Percentiles rank a stretch among this genome's conserved stretches.
These are phyloP conservation scores for Petunia hybrid DNA, from an alignment of 305 asterid species.

Conservation along the genomic window DNA sequence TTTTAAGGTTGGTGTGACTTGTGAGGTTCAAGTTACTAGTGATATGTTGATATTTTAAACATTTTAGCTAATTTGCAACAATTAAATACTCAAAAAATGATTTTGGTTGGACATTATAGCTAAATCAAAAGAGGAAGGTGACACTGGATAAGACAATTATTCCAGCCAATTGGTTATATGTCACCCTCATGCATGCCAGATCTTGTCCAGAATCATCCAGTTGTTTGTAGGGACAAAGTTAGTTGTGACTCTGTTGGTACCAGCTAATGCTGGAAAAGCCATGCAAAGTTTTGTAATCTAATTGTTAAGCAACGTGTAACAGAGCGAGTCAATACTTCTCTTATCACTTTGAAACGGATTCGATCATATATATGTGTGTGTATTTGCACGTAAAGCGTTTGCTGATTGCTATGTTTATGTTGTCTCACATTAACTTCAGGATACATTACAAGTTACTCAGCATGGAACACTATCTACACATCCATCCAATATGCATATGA, in stretches of 20 bases:
- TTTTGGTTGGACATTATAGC: constrained; percentile 7
- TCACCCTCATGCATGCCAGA: constrained; percentile 28
- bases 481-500: background rate
- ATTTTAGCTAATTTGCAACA: background rate
- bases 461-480: background rate
- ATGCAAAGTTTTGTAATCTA: background rate
- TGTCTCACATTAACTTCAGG: background rate
- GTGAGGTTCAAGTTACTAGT: background rate
- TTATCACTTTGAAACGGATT: background rate
- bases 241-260: background rate
- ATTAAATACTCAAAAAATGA: background rate
- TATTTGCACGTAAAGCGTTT: background rate
- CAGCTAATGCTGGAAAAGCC: constrained; percentile 25
- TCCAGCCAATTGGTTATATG: constrained; percentile 1
- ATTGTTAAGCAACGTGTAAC: background rate
- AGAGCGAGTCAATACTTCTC: background rate
- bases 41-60: background rate
- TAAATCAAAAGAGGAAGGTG: background rate
- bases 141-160: background rate
- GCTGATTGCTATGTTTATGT: background rate
- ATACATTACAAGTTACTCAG: background rate
- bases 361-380: background rate
- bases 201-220: constrained; percentile 26
- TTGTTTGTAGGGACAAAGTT: constrained; percentile 22
- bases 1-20: background rate